A percentile compares a stretch with the other conserved stretches of the same genome.
These are phyloP conservation scores for Solanum appendiculatum DNA, from an alignment of 257 asterid species.

Conservation along the genomic window DNA sequence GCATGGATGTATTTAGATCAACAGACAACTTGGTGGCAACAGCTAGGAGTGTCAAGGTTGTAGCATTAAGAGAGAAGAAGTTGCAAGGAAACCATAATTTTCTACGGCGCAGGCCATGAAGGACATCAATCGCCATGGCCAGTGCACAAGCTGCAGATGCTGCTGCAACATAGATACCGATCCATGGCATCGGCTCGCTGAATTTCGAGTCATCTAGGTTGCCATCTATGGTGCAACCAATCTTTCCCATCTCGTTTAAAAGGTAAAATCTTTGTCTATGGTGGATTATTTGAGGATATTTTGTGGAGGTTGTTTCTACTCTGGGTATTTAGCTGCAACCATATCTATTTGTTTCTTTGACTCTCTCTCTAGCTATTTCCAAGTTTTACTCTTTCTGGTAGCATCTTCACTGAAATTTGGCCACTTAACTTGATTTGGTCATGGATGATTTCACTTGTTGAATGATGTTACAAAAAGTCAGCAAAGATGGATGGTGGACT, in stretches of 20 bases:
- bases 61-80: constrained; percentile 12
- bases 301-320: not conserved
- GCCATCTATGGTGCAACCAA: constrained; percentile 38
- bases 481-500: not conserved
- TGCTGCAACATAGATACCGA: constrained; percentile 14
- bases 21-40: constrained; percentile 8
- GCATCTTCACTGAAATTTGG: not conserved
- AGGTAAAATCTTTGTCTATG: not conserved
- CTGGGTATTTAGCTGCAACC: not conserved
- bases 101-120: constrained; percentile 1
- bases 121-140: constrained; percentile 8
- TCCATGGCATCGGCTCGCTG: constrained; percentile 28
- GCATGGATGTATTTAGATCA: not conserved
- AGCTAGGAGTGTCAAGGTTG: constrained; percentile 6
- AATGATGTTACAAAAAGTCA: not conserved
- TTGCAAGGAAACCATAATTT: constrained; percentile 17
- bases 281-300: not conserved
- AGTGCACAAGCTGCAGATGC: constrained; percentile 9
- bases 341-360: not conserved
- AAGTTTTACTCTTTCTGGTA: not conserved
- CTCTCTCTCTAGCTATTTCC: not conserved
- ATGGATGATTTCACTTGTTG: not conserved
- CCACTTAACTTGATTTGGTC: not conserved
- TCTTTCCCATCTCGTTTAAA: constrained; percentile 23
- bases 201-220: constrained; percentile 15